A percentile compares a stretch with the other conserved stretches of the same genome.
Conservation (phyloP, 495 filamentous ascomycete genomes). For the Penicillium flavigenum region DNA sequence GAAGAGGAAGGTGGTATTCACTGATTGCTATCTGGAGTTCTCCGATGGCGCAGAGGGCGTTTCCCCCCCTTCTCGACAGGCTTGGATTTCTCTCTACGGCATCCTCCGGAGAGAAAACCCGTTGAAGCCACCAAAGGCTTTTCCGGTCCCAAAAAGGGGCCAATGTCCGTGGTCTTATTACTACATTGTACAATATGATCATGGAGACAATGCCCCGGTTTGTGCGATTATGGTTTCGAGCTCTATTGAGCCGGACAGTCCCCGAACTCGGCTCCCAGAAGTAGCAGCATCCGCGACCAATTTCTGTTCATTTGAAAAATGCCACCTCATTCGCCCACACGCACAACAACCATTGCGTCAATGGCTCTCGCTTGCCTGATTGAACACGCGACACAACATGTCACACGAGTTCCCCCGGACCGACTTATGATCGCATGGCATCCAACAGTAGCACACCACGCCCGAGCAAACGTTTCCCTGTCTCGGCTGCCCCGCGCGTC, state of each 20-base stretch:
- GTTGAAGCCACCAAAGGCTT: constrained; percentile 4
- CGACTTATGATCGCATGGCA: constrained; percentile 68
- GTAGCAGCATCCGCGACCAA: background rate
- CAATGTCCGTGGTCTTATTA: background rate
- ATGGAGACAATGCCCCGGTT: background rate
- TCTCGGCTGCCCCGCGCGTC: constrained; percentile 52
- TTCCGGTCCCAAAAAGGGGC: constrained; percentile 6
- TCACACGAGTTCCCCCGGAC: constrained; percentile 60
- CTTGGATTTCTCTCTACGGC: background rate
- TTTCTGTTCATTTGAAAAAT: background rate
- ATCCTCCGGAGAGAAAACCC: constrained; percentile 2
- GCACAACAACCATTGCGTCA: constrained; percentile 62
- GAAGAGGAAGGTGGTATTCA: constrained; percentile 29
- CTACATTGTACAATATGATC: background rate
- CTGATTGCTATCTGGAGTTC: background rate
- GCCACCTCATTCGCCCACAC: constrained; percentile 44
- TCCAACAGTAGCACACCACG: constrained; percentile 67
- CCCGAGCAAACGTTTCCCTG: constrained; percentile 64
- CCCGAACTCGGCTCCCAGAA: constrained; percentile 1
- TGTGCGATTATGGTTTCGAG: constrained; percentile 6
- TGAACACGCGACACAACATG: constrained; percentile 66
- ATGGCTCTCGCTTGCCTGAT: constrained; percentile 67
- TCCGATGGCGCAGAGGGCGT: background rate
- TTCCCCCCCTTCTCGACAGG: background rate
- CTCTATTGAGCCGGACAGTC: background rate